Evolutionary conservation across 768 basidiomycete genomes (phyloP).

Genomic region (Mycena albidolilacea): DNA sequence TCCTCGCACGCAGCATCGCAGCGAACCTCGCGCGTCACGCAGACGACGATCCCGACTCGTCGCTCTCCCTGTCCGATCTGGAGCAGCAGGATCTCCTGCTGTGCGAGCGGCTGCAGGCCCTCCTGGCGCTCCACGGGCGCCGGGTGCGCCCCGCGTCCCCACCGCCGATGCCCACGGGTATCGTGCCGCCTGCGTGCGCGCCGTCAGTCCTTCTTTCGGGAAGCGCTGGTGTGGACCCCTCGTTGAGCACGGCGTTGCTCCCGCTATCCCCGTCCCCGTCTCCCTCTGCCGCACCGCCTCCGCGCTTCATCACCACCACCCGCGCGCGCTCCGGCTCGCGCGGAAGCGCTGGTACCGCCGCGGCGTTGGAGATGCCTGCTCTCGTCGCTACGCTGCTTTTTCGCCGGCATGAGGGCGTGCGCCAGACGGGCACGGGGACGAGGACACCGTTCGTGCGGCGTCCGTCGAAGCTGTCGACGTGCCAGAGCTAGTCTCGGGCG

Average conservation of each 20-base stretch:
- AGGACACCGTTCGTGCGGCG: background rate
- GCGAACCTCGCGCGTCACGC: background rate
- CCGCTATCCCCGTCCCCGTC: too few species aligned
- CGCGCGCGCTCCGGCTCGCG: too few species aligned
- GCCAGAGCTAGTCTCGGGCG: background rate
- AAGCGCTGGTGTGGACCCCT: background rate
- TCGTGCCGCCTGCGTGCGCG: too few species aligned
- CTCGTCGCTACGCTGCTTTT: conserved; percentile 30
- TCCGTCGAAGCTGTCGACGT: background rate
- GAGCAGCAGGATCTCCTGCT: conserved; percentile 18
- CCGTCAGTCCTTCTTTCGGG: background rate
- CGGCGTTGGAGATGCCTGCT: conserved; percentile 5
- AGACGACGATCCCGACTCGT: background rate
- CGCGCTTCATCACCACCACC: too few species aligned
- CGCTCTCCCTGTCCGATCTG: background rate
- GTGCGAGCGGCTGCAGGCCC: conserved; percentile 9
- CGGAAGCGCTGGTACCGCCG: background rate
- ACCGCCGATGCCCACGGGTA: too few species aligned
- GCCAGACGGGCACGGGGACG: background rate
- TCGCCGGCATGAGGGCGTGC: conserved; percentile 19
- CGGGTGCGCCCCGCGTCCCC: conserved; percentile 11
- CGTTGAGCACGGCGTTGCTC: too few species aligned
- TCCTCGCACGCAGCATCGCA: conserved; percentile 31
- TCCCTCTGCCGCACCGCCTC: background rate
- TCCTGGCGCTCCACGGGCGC: conserved; percentile 11